Evolutionary conservation across 2,329 filamentous ascomycete genomes (phyloP).

Genomic region (Trichoderma sp.): DNA sequence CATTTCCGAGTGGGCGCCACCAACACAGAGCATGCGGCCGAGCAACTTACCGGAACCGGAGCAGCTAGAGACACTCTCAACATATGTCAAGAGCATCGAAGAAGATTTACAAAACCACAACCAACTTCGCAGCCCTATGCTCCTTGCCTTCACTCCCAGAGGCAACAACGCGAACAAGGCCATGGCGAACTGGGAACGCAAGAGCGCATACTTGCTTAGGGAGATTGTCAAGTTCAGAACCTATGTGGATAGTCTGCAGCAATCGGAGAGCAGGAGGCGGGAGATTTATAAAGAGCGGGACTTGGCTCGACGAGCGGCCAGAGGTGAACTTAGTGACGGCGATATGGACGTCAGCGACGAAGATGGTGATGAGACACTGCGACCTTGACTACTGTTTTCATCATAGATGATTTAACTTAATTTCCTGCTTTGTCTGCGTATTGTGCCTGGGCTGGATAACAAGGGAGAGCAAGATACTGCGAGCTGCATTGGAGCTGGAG

Average conservation of each 20-base stretch:
- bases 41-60: conserved; percentile 77
- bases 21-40: conserved; percentile 85
- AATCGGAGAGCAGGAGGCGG: conserved; percentile 68
- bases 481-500: background rate
- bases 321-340: conserved; percentile 47
- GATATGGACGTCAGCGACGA: conserved; percentile 40
- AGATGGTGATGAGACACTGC: conserved; percentile 40
- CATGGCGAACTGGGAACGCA: conserved; percentile 96
- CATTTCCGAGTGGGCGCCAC: conserved; percentile 87
- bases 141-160: conserved; percentile 83
- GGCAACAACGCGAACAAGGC: conserved; percentile 79
- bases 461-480: background rate
- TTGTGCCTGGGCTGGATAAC: background rate
- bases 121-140: conserved; percentile 81
- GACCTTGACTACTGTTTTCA: conserved; percentile 29
- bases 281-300: conserved; percentile 68
- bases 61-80: conserved; percentile 72
- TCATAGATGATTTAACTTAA: background rate
- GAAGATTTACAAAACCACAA: conserved; percentile 86
- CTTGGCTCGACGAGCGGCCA: conserved; percentile 50
- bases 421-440: background rate
- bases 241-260: conserved; percentile 82
- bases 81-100: conserved; percentile 84
- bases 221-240: conserved; percentile 98
- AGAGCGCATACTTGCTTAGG: conserved; percentile 84